These are phyloP conservation scores for Tubosaeta sp. DNA, from an alignment of 768 basidiomycete species.

Conservation along the genomic window DNA sequence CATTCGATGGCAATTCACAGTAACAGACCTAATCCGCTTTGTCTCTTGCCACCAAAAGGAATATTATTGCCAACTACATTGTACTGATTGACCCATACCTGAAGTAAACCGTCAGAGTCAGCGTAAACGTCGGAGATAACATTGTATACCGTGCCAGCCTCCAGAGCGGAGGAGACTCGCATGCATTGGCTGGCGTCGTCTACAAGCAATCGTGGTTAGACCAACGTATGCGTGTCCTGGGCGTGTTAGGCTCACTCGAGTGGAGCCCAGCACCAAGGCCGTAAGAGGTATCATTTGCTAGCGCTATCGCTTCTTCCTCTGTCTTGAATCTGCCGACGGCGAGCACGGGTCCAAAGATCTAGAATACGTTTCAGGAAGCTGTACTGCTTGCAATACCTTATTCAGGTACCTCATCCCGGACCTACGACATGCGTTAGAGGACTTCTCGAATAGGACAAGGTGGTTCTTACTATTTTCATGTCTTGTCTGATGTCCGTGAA, in stretches of 20 bases:
- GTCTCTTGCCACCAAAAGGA: constrained; percentile 95
- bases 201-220: constrained; percentile 21
- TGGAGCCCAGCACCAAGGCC: constrained; percentile 92
- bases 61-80: constrained; percentile 80
- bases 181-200: constrained; percentile 86
- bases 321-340: constrained; percentile 78
- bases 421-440: constrained; percentile 27
- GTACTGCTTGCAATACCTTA: constrained; percentile 6
- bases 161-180: constrained; percentile 78
- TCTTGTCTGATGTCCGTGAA: constrained; percentile 73
- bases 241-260: constrained; percentile 53
- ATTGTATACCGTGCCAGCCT: constrained; percentile 77
- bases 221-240: background rate
- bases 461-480: constrained; percentile 76
- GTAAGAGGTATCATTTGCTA: constrained; percentile 87
- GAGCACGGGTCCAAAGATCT: constrained; percentile 96
- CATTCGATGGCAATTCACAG: background rate
- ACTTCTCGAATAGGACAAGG: background rate
- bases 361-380: constrained; percentile 7
- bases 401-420: constrained; percentile 28
- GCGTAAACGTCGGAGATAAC: background rate
- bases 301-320: constrained; percentile 78
- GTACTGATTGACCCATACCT: constrained; percentile 95
- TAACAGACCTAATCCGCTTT: constrained; percentile 71
- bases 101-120: constrained; percentile 3